Base-by-base conservation (phyloP, 495 filamentous ascomycete species). In the Elasticomyces elasticus region DNA sequence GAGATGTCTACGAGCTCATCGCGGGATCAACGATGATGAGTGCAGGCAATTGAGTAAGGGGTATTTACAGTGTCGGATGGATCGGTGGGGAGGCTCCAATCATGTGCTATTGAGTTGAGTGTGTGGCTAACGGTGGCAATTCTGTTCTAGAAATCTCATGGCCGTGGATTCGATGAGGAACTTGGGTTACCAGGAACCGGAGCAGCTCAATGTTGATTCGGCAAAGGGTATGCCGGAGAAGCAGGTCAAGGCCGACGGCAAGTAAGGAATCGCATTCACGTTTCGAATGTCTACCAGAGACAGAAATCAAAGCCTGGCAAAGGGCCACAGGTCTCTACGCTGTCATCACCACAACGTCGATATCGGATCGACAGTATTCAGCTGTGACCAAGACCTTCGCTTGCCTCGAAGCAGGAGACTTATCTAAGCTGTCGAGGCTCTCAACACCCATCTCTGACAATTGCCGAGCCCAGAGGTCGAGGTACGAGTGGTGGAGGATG, bases 1-100 rank as follows among this genome's bases (percentile, higher is more conserved):
- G 42, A 74, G 75, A 52, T 97, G 92, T 66, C 77, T 98, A 56
- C 90, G 88, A 61, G 80, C 76, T 49, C 79, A 82, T 42, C 81
- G 78, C 54, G 92, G 92, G 6, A 79, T 84, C 31, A 97, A 97
- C 60, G 85, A 91, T 54, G 74, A 84, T 48, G 83, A 88, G 55
- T 97, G 92, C 63, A 82, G 92, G 38, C 71, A 78, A 62, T 68
- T 95, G 52, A 87, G 89, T 23, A 96, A 95, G 69, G 77, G 79
- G 13, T 98, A 98, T 68, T 70, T 98, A 49, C 69, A 78, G 37
- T 98, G 92, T 67, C 81, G 92, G 37, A 98, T 98, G 92, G 92
- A 98, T 54, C 78, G 83, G 89, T 95, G 72, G 45, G 22, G 41
- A 13, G 51, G 47, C 48, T 38, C 17, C 28, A 31, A 9, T 49